Base-by-base conservation (phyloP, 306 rosid species). In the Cucumis cinereus region DNA sequence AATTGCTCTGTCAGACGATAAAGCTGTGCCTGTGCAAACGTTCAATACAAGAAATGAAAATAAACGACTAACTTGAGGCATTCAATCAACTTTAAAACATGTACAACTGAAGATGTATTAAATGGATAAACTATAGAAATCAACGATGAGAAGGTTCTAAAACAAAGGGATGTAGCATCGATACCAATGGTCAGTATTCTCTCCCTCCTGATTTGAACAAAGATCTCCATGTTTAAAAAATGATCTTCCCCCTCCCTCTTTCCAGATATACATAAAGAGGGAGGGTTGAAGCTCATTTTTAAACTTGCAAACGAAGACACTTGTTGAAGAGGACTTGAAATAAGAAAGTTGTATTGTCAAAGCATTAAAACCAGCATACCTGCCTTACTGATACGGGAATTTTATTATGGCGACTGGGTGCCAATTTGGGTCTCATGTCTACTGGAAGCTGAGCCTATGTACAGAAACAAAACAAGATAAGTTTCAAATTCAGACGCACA, bases 371-470 rank as follows among this genome's bases (percentile, higher is more conserved):
- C 15, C 35, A 57, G 23, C 89, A 80, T 90, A 92, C 99, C 99
- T 94, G 99, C 89, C 99, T 92, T 79, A 84, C 92, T 28, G 96
- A 82, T 71, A 82, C 61, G 77, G 96, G 93, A 79, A 94, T 83
- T 88, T 91, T 94, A 82, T 87, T 92, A 77, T 88, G 97, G 79
- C 69, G 84, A 84, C 88, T 83, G 60, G 92, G 79, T 53, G 90
- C 90, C 85, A 89, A 82, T 71, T 55, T 86, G 22, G 98, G 99
- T 86, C 95, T 88, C 99, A 90, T 92, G 61, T 94, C 93, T 50
- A 83, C 77, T 68, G 99, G 98, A 77, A 94, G 81, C 72, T 90
- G 97, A 76, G 96, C 98, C 99, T 94, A 87, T 77, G 67, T 88
- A 84, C 71, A 86, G 79, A 72, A 82, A 78, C 77, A 79, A 81